Base-by-base conservation (phyloP, 2,329 filamentous ascomycete species). In the Aspergillus sp. region DNA sequence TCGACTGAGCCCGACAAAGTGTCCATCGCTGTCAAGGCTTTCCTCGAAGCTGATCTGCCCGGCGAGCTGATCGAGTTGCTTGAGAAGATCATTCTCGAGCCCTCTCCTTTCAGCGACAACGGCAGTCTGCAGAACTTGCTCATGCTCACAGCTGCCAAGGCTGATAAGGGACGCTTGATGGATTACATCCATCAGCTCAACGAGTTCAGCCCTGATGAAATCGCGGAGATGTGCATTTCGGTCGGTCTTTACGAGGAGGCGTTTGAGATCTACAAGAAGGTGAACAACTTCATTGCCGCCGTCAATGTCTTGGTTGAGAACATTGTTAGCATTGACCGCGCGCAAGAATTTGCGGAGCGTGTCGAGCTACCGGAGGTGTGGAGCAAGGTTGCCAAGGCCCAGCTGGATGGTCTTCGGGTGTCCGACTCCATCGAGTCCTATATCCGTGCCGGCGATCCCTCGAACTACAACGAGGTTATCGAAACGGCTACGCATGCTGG, bases 61-160 rank as follows among this genome's bases (percentile, higher is more conserved):
- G 88, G 89, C 4, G 95, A 99, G 81, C 85, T 99, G 55, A 98
- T 99, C 70, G 96, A 99, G 78, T 87, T 99, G 39, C 85, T 99
- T 17, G 96, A 99, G 84, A 99, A 98, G 87, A 99, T 99, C 68
- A 94, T 99, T 32, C 83, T 99, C n/a, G 95, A 99, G 82, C 96
- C 95, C n/a, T 96, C 94, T 4, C 91, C 91, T 5, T 99, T 99
- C 84, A 97, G 92, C 71, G 96, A 99, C 80, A 99, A 99, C 78
- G 87, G 92, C 72, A 97, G 91, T 76, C 84, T 99, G 60, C 96
- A 99, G 79, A 99, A 99, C 78, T 81, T 99, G 62, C 87, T 99
- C 63, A 91, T 99, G 83, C 89, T 98, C 72, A 99, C 95, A 25
- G 95, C 96, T 48, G 92, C 92, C 69, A 97, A 97, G 82, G 93